phyloP scores from a whole-genome alignment of 2,329 filamentous ascomycete species.

The Colletotrichum simmondsii region DNA sequence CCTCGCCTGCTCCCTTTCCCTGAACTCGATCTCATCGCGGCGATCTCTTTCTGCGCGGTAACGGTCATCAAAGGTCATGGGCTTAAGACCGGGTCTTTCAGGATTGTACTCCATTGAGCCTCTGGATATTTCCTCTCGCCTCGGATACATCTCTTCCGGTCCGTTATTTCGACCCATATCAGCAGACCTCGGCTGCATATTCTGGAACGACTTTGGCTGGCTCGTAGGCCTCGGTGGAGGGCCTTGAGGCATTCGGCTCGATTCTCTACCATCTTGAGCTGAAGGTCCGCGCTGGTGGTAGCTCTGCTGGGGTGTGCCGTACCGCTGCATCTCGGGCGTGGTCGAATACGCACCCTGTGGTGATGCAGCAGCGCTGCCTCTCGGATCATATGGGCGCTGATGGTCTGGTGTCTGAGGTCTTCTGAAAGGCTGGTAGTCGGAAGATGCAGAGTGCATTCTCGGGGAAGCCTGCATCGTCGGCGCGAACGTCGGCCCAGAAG shows the following conservation, averaged over 20 bases:
- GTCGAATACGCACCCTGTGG: constrained; percentile 63
- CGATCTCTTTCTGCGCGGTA: constrained; percentile 62
- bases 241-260: constrained; percentile 43
- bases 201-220: constrained; percentile 62
- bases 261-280: constrained; percentile 57
- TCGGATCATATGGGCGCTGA: constrained; percentile 63
- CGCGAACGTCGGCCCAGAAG: constrained; percentile 58
- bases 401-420: constrained; percentile 81
- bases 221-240: constrained; percentile 61
- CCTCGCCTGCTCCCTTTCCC: constrained; percentile 51
- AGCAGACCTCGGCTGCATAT: constrained; percentile 55
- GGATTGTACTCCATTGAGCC: constrained; percentile 61
- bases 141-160: constrained; percentile 56
- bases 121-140: constrained; percentile 58
- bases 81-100: constrained; percentile 58
- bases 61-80: constrained; percentile 62
- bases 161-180: constrained; percentile 56
- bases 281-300: constrained; percentile 64
- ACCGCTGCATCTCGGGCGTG: constrained; percentile 69
- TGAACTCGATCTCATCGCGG: constrained; percentile 55
- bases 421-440: constrained; percentile 72
- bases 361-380: constrained; percentile 58
- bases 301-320: constrained; percentile 65
- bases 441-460: constrained; percentile 62
- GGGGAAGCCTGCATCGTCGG: constrained; percentile 65